phyloP scores from a whole-genome alignment of 2,329 filamentous ascomycete species.

The Penicillium nordicum region DNA sequence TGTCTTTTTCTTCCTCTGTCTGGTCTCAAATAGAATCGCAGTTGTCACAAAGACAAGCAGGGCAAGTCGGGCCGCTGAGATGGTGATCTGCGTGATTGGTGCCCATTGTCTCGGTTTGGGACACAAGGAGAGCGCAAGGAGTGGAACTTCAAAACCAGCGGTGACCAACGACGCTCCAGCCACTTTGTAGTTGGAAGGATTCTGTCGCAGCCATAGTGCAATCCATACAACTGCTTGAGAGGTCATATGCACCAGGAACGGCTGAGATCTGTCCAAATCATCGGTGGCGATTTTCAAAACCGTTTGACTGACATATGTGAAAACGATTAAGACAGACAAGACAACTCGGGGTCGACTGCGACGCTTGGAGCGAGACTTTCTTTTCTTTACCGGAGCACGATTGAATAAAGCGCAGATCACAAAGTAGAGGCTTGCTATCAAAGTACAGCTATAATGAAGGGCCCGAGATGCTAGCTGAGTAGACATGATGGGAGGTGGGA shows the following conservation, averaged over 20 bases:
- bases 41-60: neutral
- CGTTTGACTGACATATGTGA: conserved; percentile 7
- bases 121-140: conserved; percentile 8
- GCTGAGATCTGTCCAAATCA: conserved; percentile 7
- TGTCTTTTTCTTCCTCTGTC: neutral
- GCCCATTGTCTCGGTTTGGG: conserved; percentile 4
- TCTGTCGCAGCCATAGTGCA: conserved; percentile 5
- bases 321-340: neutral
- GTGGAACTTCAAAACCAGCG: conserved; percentile 10
- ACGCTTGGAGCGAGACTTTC: neutral
- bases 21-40: conserved; percentile 1
- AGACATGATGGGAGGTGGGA: conserved; percentile 1
- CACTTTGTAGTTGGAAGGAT: conserved; percentile 1
- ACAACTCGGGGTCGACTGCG: neutral
- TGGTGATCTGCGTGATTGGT: conserved; percentile 5
- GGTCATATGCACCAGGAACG: conserved; percentile 10
- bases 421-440: conserved; percentile 2
- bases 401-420: conserved; percentile 1
- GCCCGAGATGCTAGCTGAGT: neutral
- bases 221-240: conserved; percentile 5
- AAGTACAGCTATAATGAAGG: conserved; percentile 7
- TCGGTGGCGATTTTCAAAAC: conserved; percentile 1
- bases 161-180: conserved; percentile 5
- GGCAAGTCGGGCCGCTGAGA: neutral
- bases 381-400: conserved; percentile 1